Evolutionary conservation across 1,284 basidiomycete species (phyloP).

Genomic region (Naganishia albida): DNA sequence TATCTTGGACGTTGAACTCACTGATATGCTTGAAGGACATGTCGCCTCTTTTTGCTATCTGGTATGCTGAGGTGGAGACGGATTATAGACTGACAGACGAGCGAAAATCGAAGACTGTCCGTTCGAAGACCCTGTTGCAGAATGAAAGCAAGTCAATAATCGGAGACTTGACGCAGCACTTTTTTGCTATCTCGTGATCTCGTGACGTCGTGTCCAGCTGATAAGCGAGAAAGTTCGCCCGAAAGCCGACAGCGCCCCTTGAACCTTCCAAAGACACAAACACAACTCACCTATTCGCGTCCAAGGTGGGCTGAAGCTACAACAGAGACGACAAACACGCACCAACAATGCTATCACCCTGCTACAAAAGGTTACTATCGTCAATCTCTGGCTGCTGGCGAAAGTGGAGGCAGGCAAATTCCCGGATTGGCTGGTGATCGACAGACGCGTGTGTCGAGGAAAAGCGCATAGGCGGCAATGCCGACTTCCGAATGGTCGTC

Average conservation of each 20-base stretch:
- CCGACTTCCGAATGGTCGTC: no score
- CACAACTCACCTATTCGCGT: neutral
- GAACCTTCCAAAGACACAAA: neutral
- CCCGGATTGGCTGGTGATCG: no score
- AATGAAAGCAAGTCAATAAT: neutral
- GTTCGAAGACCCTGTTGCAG: neutral
- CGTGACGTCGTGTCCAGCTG: slow-evolving; percentile 6
- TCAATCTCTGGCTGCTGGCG: no score
- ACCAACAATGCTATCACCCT: no score
- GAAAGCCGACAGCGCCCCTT: neutral
- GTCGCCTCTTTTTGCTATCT: neutral
- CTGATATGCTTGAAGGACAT: slow-evolving; percentile 28
- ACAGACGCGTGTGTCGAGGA: no score
- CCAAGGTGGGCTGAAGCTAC: neutral
- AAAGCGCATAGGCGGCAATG: no score
- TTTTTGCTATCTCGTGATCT: slow-evolving; percentile 20
- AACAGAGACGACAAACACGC: no score
- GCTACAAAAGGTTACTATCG: no score
- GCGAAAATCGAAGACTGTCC: neutral
- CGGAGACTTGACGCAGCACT: neutral
- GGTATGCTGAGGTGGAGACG: neutral
- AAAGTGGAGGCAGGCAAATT: no score
- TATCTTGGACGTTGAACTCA: neutral
- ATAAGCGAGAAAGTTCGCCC: slow-evolving; percentile 12
- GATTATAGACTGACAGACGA: neutral